Base-by-base conservation (phyloP, 106 monocot genomes). In the Platanthera guangdongensis region DNA sequence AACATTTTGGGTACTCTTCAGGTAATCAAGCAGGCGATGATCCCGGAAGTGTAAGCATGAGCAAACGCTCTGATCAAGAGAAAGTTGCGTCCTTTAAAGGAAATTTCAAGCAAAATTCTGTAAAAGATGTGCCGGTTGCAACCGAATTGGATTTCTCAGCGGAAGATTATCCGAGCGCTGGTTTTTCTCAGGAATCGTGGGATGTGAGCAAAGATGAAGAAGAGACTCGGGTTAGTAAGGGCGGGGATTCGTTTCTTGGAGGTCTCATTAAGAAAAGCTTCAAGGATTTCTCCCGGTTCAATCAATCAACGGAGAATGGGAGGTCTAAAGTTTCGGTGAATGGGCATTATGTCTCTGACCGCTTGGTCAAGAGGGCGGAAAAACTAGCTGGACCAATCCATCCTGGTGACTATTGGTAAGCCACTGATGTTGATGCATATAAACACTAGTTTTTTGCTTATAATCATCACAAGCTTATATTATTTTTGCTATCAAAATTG, bases 381-480 rank as follows among this genome's bases (percentile, higher is more conserved):
- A 94, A 94, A 67, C 82, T 77, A 74, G 92, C 99, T 63, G 99
- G 99, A 28, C 81, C 85, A 14, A 90, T 99, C 68, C 82, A 88
- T 87, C 84, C 94, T 57, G 99, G 94, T 75, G 86, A 90, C 12
- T 99, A 88, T 79, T 99, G 99, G 99, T 94, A 90, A 81, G 79
- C 46, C 71, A 39, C 45, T 70, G 47, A 47, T 70, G 2, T 30
- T 5, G 68, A 68, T 46, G 68, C 4, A 10, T 7, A 63, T 25
- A 21, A 7, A 21, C 18, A 15, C 8, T 19, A 19, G 60, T 21
- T 14, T 6, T 6, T 60, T 60, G 4, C 60, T 19, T 60, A 19
- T 0, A n/a, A n/a, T 54, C 19, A 60, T 39, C 39, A 39, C 39
- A 60, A 60, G 64, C 25, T 64, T 64, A 30, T 64, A 9, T 62